Percentiles rank a stretch among this genome's conserved stretches.
phyloP scores from a whole-genome alignment of 2,329 filamentous ascomycete species.

The Onygenales sp. region DNA sequence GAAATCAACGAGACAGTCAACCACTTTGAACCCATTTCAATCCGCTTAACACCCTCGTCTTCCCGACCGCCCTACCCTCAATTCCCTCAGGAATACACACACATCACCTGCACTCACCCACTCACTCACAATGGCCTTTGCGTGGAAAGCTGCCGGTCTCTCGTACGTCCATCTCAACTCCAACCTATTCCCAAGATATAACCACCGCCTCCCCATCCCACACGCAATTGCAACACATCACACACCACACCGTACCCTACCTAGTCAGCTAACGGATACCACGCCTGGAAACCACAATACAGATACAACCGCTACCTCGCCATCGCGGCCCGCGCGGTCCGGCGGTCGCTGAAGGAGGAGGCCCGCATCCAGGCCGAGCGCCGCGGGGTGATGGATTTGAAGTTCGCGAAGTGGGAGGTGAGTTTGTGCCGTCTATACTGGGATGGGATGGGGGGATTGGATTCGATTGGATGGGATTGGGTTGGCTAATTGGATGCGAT shows the following conservation, averaged over 20 bases:
- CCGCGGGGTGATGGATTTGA: slow-evolving; percentile 79
- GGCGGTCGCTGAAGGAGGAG: slow-evolving; percentile 93
- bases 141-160: slow-evolving; percentile 96
- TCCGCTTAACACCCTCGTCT: no score
- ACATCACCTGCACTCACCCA: slow-evolving; percentile 11
- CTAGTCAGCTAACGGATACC: no score
- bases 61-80: not conserved
- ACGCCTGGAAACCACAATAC: slow-evolving; percentile 13
- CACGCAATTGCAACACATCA: not conserved
- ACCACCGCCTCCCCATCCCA: not conserved
- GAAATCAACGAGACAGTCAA: no score
- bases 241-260: not conserved
- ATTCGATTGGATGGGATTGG: slow-evolving; percentile 4
- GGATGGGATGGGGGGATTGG: not conserved
- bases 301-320: slow-evolving; percentile 99
- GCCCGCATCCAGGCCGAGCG: slow-evolving; percentile 80
- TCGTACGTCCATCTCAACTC: slow-evolving; percentile 54
- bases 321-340: slow-evolving; percentile 87
- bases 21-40: no score
- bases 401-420: slow-evolving; percentile 94
- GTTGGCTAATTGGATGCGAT: slow-evolving; percentile 11
- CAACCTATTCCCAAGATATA: not conserved
- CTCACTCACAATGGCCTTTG: slow-evolving; percentile 74
- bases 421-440: slow-evolving; percentile 34
- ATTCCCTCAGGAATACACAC: slow-evolving; percentile 7